Base-by-base conservation (phyloP, 2,329 filamentous ascomycete genomes). In the Cladosporium velox region DNA sequence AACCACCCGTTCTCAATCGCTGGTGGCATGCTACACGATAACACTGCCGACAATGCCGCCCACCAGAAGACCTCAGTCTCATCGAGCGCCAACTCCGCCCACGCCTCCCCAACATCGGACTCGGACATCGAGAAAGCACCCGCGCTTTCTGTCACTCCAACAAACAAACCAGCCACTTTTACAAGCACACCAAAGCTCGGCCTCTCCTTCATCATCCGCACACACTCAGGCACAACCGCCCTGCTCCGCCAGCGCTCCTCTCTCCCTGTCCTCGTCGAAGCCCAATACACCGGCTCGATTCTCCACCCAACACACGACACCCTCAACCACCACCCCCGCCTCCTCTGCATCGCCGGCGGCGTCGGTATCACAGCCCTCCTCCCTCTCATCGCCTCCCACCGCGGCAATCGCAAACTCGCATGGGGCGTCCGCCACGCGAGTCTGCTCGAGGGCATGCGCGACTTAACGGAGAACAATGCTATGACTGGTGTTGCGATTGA, bases 1-100 rank as follows among this genome's bases (percentile, higher is more conserved):
- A 86, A 83, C 55, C 85, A 87, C 69, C 84, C 84, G 0, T 86
- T 87, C 70, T 84, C 82, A 0, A 70, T 84, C 30, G 66, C 77
- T 41, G 61, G 61, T 54, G 1, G 71, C 73, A 26, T 78, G 76
- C 18, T 58, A 68, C 18, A 57, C 35, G 47, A 34, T 14, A 34
- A 14, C 7, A 21, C 73, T 55, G 66, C 76, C 52, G 59, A 30
- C 24, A 18, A 28, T 5, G 47, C 32, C 14, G 54, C n/a, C 2
- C 21, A 38, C 30, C 26, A 49, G 3, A 41, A 64, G 14, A 51
- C 59, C 21, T 4, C 21, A 1, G 35, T 57, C 18, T 47, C 51
- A 8, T 64, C 61, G 28, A 64, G 61, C n/a, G 51, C 61, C 24
- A 64, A 51, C 51, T 64, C 61, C 24, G 32, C 34, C 24, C 24